Evolutionary conservation across 2,329 filamentous ascomycete genomes (phyloP), one percentile per base, ranked within the genome.

Genomic region (Colletotrichum paranaense): DNA sequence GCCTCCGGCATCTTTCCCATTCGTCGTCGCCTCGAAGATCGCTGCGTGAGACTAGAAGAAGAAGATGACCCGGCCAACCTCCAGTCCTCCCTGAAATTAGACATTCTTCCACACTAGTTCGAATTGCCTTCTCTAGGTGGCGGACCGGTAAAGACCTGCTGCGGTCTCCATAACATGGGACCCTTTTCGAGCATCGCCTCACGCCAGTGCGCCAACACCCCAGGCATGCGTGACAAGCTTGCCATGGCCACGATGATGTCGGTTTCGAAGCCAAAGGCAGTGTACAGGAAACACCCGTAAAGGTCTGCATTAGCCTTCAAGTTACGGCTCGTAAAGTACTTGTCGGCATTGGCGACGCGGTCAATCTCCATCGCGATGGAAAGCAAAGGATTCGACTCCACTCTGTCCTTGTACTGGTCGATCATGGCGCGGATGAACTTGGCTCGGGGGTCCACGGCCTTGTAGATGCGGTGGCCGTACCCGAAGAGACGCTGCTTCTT

Each of bases 301-400:
- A 87, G 79, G 68, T 87, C 85, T 2, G 82, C 84, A 73, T 86
- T 86, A 0, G 83, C 81, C 63, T 84, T 82, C 8, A 87, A 75
- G 4, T 80, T 79, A 1, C 83, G 67, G 59, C 77, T 77, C 2
- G 75, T 74, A 55, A 85, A 85, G 67, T 84, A 85, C 7, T 79
- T 75, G 67, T 85, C 82, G 26, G 78, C 68, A 49, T 75, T 78
- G 2, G 82, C 83, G 53, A 81, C 75, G 26, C 79, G 77, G 67
- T 85, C 83, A 59, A 85, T 79, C 58, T 82, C 82, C 60, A 81
- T 67, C 7, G 83, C 83, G 6, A 85, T 78, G n/a, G 76, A 69
- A 14, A 85, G 71, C 14, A 84, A 73, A 0, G 83, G 80, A 68
- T 83, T 80, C 38, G 55, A 66, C 7, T 76, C 65, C 16, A 77